phyloP scores from a whole-genome alignment of 768 basidiomycete species.

The Dacryopinax primogenitus region DNA sequence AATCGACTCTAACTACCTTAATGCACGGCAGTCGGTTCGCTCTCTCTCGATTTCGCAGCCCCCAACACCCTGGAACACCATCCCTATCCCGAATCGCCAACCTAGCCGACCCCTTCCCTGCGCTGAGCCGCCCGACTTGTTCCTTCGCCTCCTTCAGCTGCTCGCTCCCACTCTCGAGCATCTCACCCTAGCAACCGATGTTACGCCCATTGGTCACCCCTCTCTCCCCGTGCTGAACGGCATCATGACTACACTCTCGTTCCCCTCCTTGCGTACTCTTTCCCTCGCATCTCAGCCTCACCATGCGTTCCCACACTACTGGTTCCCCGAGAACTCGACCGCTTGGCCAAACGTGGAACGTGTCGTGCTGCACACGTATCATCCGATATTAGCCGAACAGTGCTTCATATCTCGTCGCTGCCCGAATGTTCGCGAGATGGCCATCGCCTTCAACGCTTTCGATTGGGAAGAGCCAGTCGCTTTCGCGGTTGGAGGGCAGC shows the following conservation, averaged over 20 bases:
- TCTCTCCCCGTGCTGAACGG: background rate
- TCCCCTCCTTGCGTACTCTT: background rate
- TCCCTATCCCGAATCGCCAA: background rate
- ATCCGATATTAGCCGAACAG: background rate
- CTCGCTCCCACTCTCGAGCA: background rate
- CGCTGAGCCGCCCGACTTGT: background rate
- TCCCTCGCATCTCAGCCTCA: background rate
- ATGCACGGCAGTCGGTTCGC: background rate
- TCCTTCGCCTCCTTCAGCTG: background rate
- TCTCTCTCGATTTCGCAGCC: background rate
- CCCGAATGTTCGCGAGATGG: background rate
- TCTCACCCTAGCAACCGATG: background rate
- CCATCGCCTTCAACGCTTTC: background rate
- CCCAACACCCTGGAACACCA: background rate
- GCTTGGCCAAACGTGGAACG: background rate
- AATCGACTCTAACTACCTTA: background rate
- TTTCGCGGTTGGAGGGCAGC: background rate
- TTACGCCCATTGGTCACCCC: background rate
- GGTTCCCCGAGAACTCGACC: background rate
- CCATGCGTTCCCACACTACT: background rate
- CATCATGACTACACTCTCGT: background rate
- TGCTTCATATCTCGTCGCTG: background rate
- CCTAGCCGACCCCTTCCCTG: background rate
- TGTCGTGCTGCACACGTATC: background rate
- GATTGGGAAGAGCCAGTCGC: background rate